A percentile compares a stretch with the other conserved stretches of the same genome.
phyloP scores from a whole-genome alignment of 306 rosid species.

The Dicorynia guianensis region DNA sequence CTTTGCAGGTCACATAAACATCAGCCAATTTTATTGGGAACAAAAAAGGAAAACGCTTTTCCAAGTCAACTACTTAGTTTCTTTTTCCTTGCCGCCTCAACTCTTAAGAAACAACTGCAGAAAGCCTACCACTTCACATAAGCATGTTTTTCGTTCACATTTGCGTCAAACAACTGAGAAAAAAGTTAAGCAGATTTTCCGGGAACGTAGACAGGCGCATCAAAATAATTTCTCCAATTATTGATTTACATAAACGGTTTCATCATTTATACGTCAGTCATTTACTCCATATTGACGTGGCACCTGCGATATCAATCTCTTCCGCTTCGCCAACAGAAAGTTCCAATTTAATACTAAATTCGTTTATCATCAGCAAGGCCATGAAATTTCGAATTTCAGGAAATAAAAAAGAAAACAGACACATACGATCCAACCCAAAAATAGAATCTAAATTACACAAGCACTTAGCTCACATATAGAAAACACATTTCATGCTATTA shows the following conservation, averaged over 20 bases:
- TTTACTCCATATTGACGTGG: not conserved
- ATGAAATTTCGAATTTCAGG: not conserved
- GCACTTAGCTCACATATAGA: not conserved
- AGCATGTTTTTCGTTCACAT: not conserved
- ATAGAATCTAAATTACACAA: constrained; percentile 30
- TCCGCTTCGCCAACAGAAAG: constrained; percentile 18
- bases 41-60: too few relatives aligned
- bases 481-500: not conserved
- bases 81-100: not conserved
- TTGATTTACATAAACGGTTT: not conserved
- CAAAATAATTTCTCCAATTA: constrained; percentile 12
- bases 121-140: not conserved
- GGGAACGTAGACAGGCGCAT: constrained; percentile 10
- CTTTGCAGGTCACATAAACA: not conserved
- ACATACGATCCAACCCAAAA: constrained; percentile 25
- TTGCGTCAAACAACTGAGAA: not conserved
- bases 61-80: not conserved
- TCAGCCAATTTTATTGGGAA: not conserved
- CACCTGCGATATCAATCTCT: constrained; percentile 19
- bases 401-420: not conserved
- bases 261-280: constrained; percentile 21
- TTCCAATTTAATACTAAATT: constrained; percentile 22
- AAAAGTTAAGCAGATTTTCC: not conserved
- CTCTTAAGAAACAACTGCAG: constrained; percentile 5
- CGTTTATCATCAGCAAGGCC: not conserved